These are phyloP conservation scores for Phytophthora melonis DNA, from an alignment of 352 stramenopile species.

Conservation along the genomic window DNA sequence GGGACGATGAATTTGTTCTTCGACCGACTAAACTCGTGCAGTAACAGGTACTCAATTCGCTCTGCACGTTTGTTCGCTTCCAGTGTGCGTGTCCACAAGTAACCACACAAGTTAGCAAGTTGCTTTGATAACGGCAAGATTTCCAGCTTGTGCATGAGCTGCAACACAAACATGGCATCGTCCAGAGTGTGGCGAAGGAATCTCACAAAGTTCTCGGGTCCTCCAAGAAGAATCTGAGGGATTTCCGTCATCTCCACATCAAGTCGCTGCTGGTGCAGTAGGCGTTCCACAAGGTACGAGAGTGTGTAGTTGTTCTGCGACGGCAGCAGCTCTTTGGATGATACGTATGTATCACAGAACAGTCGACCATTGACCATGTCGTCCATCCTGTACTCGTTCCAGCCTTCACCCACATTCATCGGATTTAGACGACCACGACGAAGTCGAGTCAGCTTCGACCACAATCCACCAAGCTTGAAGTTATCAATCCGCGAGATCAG, in stretches of 20 bases:
- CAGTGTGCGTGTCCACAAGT: conserved; percentile 97
- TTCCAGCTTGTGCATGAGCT: conserved; percentile 98
- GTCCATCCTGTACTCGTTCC: conserved; percentile 91
- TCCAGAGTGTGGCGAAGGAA: conserved; percentile 96
- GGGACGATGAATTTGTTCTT: conserved; percentile 98
- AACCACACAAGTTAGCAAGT: conserved; percentile 98
- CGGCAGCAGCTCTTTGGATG: conserved; percentile 96
- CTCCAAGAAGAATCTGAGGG: conserved; percentile 92
- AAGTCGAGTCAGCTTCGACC: conserved; percentile 87
- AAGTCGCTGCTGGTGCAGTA: conserved; percentile 88
- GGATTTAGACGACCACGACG: conserved; percentile 78
- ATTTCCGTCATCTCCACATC: conserved; percentile 97
- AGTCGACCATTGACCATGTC: conserved; percentile 94
- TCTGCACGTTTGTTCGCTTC: conserved; percentile 97
- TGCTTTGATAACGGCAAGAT: conserved; percentile 99
- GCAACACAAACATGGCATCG: conserved; percentile 97
- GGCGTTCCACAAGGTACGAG: conserved; percentile 93
- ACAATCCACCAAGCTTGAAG: conserved; percentile 89
- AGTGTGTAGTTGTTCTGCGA: conserved; percentile 99
- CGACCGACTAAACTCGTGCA: conserved; percentile 97
- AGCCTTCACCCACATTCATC: conserved; percentile 86
- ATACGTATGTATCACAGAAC: conserved; percentile 98
- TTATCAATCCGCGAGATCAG: conserved; percentile 95
- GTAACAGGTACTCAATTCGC: conserved; percentile 99
- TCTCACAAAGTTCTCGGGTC: conserved; percentile 92